Conservation (phyloP, 2,329 filamentous ascomycete species). For the Aspergillus eucalypticola region DNA sequence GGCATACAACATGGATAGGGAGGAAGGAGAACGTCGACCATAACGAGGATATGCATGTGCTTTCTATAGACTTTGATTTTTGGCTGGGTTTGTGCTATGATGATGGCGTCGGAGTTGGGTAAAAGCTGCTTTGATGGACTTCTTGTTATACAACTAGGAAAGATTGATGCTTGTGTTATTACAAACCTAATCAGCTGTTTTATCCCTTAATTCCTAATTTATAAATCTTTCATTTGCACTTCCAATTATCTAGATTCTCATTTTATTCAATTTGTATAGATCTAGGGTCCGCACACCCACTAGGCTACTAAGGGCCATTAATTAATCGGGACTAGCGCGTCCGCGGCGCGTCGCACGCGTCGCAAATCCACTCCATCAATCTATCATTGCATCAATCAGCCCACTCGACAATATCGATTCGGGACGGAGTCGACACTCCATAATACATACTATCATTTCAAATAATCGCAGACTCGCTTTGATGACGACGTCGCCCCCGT, state of each 20-base stretch:
- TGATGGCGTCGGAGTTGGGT: background rate
- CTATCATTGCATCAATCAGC: background rate
- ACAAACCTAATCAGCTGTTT: background rate
- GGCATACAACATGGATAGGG: background rate
- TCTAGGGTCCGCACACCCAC: no score
- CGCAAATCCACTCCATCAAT: background rate
- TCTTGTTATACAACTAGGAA: background rate
- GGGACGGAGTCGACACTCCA: no score
- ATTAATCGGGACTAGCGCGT: constrained; percentile 30
- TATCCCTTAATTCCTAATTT: background rate
- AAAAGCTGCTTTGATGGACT: background rate
- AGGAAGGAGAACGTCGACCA: background rate
- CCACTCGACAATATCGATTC: no score
- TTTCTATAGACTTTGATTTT: background rate
- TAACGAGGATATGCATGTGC: background rate
- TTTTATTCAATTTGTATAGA: no score
- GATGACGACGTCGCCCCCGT: constrained; percentile 38
- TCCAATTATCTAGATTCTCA: no score
- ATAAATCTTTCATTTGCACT: no score
- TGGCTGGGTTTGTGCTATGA: background rate
- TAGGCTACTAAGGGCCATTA: background rate
- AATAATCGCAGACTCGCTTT: background rate
- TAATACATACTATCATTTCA: background rate
- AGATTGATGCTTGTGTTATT: background rate
- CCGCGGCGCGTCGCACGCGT: constrained; percentile 28